Evolutionary conservation across 345 rosid genomes (phyloP).

Genomic region (Brassica juncea): DNA sequence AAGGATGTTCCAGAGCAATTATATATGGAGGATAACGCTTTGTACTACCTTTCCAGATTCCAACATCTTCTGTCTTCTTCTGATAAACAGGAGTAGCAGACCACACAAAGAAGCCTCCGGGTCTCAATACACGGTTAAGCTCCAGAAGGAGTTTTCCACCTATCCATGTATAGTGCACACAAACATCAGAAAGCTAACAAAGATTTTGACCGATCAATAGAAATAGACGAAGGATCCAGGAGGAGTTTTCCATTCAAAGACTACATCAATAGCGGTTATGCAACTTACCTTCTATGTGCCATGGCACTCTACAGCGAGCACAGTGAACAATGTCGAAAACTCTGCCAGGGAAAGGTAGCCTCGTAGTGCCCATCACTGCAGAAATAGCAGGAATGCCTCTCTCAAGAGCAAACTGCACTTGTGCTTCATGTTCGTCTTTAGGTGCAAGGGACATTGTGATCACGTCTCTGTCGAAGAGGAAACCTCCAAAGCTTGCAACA

Average conservation of each 20-base stretch:
- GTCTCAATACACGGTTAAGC: conserved; percentile 80
- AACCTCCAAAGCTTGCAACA: conserved; percentile 98
- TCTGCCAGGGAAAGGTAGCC: conserved; percentile 92
- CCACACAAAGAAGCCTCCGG: conserved; percentile 95
- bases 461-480: conserved; percentile 83
- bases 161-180: conserved; percentile 27
- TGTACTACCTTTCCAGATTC: conserved; percentile 77
- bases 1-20: conserved; percentile 29
- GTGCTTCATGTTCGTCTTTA: conserved; percentile 99
- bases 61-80: conserved; percentile 73
- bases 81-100: conserved; percentile 98
- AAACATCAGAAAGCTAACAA: neutral
- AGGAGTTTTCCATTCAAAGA: neutral
- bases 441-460: conserved; percentile 96
- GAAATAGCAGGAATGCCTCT: conserved; percentile 97
- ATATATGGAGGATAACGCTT: conserved; percentile 4
- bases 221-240: neutral
- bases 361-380: conserved; percentile 95
- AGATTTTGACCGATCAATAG: neutral
- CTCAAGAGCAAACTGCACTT: conserved; percentile 96
- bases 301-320: conserved; percentile 98
- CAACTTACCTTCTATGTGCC: conserved; percentile 93
- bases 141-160: conserved; percentile 94
- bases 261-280: neutral
- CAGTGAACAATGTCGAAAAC: conserved; percentile 94